A percentile compares a stretch with the other conserved stretches of the same genome.
Conservation (phyloP, 441 rosid genomes). For the Lepidium campestre region DNA sequence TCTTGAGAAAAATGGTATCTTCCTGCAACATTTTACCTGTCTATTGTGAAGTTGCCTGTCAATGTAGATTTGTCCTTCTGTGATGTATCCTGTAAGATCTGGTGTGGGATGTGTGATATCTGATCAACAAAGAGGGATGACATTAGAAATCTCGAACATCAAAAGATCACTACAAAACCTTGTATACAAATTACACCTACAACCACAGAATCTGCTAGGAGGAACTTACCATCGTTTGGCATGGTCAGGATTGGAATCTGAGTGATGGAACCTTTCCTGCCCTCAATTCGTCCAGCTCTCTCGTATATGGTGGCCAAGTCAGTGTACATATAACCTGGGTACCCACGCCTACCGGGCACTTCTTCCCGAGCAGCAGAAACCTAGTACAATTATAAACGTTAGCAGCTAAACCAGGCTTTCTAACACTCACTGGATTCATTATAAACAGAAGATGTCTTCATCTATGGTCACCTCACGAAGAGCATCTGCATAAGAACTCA, state of each 20-base stretch:
- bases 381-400: no score
- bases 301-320: constrained; percentile 96
- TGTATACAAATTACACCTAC: no score
- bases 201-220: no score
- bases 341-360: constrained; percentile 98
- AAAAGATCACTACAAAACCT: no score
- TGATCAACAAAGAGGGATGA: constrained; percentile 24
- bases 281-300: constrained; percentile 95
- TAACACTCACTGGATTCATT: no score
- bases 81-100: constrained; percentile 94
- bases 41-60: constrained; percentile 88
- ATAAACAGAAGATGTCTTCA: neutral
- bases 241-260: constrained; percentile 94
- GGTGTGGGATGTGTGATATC: constrained; percentile 98
- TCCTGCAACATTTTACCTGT: constrained; percentile 73
- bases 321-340: constrained; percentile 98
- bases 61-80: constrained; percentile 94
- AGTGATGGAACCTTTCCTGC: constrained; percentile 91
- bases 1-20: no score
- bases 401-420: no score
- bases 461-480: constrained; percentile 79
- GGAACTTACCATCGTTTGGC: constrained; percentile 99
- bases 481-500: constrained; percentile 99
- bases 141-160: neutral
- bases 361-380: constrained; percentile 99